These are phyloP conservation scores for Histomonas meleagridis DNA, from an alignment of 208 protist species.

Conservation along the genomic window DNA sequence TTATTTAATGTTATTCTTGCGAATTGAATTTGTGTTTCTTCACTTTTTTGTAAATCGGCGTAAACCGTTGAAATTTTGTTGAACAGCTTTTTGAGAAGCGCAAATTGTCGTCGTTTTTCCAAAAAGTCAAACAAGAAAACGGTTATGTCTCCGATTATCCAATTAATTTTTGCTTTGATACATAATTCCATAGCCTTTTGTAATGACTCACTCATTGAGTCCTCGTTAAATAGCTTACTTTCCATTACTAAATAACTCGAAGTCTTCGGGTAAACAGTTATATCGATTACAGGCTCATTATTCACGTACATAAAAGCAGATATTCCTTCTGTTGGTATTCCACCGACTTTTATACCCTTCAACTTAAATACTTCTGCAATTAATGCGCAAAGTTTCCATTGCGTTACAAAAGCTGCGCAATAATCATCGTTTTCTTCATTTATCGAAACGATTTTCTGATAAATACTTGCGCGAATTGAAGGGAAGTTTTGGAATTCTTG, in stretches of 20 bases:
- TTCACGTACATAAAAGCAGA: neutral
- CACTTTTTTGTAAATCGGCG: too few species aligned
- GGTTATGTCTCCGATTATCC: neutral
- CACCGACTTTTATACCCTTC: neutral
- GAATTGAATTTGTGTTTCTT: too few species aligned
- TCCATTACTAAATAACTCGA: neutral
- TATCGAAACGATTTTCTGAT: neutral
- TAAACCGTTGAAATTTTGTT: too few species aligned
- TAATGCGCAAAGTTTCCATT: slow-evolving; percentile 6
- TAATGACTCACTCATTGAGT: neutral
- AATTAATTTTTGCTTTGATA: neutral
- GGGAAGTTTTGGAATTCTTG: neutral
- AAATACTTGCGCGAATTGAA: neutral
- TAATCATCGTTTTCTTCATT: neutral
- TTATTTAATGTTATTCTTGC: too few species aligned
- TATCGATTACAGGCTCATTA: neutral
- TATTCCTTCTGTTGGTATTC: neutral
- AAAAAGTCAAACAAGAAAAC: neutral
- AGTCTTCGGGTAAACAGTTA: neutral
- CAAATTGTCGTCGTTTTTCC: neutral
- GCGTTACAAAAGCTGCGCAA: neutral
- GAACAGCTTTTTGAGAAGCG: too few species aligned
- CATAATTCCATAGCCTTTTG: neutral
- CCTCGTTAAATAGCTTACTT: neutral
- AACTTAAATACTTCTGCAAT: slow-evolving; percentile 14